Percentiles rank a stretch among this genome's conserved stretches.
These are phyloP conservation scores for Pseudocercospora musae DNA, from an alignment of 2,329 filamentous ascomycete genomes.

Conservation along the genomic window DNA sequence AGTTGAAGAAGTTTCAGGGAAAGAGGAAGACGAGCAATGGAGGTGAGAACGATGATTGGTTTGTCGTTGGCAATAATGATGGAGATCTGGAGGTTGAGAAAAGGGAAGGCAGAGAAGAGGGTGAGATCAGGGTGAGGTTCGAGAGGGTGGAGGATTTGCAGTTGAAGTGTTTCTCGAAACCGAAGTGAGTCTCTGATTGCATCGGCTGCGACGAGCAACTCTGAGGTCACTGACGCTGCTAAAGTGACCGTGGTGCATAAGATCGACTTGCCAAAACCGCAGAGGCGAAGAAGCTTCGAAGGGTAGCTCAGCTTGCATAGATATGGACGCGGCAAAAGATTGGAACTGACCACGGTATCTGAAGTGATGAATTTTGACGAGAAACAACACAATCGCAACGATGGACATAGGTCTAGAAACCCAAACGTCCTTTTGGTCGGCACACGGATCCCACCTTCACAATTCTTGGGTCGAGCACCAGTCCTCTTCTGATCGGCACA, in stretches of 20 bases:
- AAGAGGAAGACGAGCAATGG: background rate
- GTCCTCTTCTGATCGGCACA: conserved; percentile 4
- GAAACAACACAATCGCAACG: too few relatives aligned
- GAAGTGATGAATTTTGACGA: background rate
- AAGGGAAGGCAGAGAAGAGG: background rate
- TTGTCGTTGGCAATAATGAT: background rate
- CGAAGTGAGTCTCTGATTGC: background rate
- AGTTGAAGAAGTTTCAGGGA: background rate
- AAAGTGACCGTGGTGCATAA: background rate
- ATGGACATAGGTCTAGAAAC: too few relatives aligned
- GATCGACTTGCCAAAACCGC: background rate
- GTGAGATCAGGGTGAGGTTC: background rate
- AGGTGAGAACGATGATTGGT: conserved; percentile 1
- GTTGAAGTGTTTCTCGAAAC: too few relatives aligned
- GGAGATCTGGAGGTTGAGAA: background rate
- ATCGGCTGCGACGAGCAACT: background rate
- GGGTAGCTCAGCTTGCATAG: background rate
- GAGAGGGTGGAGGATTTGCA: background rate
- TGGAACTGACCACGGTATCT: background rate
- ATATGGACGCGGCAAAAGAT: background rate
- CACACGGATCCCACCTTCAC: background rate
- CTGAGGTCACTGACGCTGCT: background rate
- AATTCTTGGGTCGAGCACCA: background rate
- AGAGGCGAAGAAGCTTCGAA: background rate
- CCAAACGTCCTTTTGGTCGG: background rate